Conservation (phyloP, 2,329 filamentous ascomycete genomes). For the Penicillium decumbens region DNA sequence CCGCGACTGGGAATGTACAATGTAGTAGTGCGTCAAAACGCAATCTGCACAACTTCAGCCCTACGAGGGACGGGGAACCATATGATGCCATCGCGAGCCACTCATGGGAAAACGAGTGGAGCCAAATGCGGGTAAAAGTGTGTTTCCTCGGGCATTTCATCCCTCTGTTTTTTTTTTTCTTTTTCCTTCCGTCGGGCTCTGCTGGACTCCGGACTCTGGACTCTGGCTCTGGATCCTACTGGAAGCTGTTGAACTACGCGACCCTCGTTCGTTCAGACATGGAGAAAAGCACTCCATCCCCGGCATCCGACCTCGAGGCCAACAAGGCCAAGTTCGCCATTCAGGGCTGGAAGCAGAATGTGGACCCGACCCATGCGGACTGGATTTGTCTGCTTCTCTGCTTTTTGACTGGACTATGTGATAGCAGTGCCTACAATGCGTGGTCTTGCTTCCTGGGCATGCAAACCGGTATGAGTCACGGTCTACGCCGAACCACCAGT, state of each 20-base stretch:
- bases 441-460: slow-evolving; percentile 48
- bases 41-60: not conserved
- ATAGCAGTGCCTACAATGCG: slow-evolving; percentile 45
- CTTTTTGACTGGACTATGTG: slow-evolving; percentile 43
- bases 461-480: slow-evolving; percentile 42
- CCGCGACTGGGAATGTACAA: no score
- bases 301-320: slow-evolving; percentile 21
- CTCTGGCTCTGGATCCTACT: not conserved
- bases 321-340: slow-evolving; percentile 13
- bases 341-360: slow-evolving; percentile 28
- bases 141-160: not conserved
- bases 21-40: no score
- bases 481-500: not conserved
- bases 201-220: no score
- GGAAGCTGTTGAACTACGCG: not conserved
- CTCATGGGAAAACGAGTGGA: not conserved
- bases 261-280: slow-evolving; percentile 4
- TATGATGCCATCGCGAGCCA: not conserved
- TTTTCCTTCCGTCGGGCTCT: not conserved
- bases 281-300: slow-evolving; percentile 16
- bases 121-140: not conserved
- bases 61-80: not conserved
- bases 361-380: slow-evolving; percentile 34
- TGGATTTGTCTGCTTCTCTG: slow-evolving; percentile 38
- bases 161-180: not conserved